Base-by-base conservation (phyloP, 1,284 basidiomycete genomes). In the Papiliotrema laurentii region DNA sequence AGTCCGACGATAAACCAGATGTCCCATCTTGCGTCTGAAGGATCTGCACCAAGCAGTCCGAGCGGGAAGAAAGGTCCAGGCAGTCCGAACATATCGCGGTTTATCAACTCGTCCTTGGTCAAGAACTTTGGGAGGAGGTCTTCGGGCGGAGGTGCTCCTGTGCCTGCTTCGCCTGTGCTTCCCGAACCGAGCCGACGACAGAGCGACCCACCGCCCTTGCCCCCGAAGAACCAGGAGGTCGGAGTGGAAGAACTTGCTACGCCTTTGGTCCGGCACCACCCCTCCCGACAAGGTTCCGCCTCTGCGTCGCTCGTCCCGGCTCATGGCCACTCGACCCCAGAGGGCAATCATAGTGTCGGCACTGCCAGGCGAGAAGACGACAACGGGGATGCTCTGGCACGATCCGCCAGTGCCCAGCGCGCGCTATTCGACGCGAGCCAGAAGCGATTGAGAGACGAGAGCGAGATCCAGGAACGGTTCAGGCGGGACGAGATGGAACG, bases 391-490 rank as follows among this genome's bases (percentile, higher is more conserved):
- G 38, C 4, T 13, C 21, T 49, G n/a, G 31, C 35, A 1, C 22
- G 50, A 5, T 50, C 30, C 30, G 26, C 52, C 3, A 52, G 48
- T 0, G 58, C 58, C 6, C 44, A 55, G 36, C 45, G 38, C n/a
- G 59, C 59, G 31, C 40, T 63, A 34, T 45, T 39, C 16, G 34
- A 44, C 4, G 54, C 50, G 11, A 47, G 57, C 7, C 46, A 58
- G 37, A 49, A 47, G 31, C 44, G 48, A 19, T 24, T 59, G 5
- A 43, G 37, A 5, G 49, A 53, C 18, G 59, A 63, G 44, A 53
- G 47, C 28, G 55, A 59, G 47, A 57, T 55, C 21, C 55, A 59
- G 18, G 59, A 59, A 35, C 44, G 41, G 36, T 48, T 39, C 40
- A 41, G 31, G 22, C 24, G 38, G 40, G 40, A 43, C 39, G 27